Percentiles rank a stretch among this genome's conserved stretches.
phyloP scores from a whole-genome alignment of 2,329 filamentous ascomycete species.

The Xylaria sp. region DNA sequence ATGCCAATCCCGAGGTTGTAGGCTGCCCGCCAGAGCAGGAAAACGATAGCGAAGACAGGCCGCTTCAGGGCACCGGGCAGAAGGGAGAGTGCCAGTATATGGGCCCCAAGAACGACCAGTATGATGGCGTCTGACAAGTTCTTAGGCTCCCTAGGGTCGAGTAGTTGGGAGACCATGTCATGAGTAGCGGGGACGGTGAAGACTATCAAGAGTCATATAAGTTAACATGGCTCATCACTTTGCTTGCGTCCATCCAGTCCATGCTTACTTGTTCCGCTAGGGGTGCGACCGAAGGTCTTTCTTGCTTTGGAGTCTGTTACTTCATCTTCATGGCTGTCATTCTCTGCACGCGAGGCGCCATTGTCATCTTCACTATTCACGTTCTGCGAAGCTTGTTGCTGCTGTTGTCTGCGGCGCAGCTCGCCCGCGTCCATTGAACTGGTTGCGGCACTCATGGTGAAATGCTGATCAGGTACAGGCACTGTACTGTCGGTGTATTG shows the following conservation, averaged over 20 bases:
- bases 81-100: constrained; percentile 73
- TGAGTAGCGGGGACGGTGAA: constrained; percentile 95
- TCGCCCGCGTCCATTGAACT: constrained; percentile 27
- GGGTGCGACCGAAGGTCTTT: constrained; percentile 89
- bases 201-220: constrained; percentile 55
- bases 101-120: constrained; percentile 73
- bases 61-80: constrained; percentile 72
- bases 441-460: constrained; percentile 28
- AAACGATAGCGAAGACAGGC: constrained; percentile 79
- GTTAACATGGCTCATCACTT: constrained; percentile 10
- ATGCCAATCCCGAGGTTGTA: constrained; percentile 96
- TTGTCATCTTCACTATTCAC: constrained; percentile 14
- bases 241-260: neutral
- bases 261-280: constrained; percentile 81
- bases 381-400: constrained; percentile 19
- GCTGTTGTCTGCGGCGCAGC: constrained; percentile 36
- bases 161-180: constrained; percentile 97
- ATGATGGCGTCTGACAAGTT: constrained; percentile 86
- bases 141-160: constrained; percentile 93
- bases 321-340: constrained; percentile 18
- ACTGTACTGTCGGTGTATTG: neutral
- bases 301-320: constrained; percentile 41
- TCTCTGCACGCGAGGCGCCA: constrained; percentile 14
- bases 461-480: neutral
- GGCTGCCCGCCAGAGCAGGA: constrained; percentile 86